Base-by-base conservation (phyloP, 768 basidiomycete species). In the Leccinum pellstonianum region DNA sequence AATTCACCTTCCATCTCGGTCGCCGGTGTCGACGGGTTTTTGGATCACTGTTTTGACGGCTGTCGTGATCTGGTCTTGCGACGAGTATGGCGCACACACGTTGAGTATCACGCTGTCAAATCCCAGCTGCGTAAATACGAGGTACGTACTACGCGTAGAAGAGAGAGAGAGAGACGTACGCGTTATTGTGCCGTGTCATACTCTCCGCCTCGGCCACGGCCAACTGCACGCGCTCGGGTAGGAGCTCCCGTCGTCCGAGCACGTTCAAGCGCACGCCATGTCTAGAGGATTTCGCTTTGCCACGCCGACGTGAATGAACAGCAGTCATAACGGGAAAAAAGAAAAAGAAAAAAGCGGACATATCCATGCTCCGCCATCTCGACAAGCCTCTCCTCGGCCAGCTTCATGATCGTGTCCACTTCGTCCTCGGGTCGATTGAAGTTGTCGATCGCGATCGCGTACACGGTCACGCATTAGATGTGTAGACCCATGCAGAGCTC, bases 1-100 rank as follows among this genome's bases (percentile, higher is more conserved):
- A 12, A 46, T 64, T 41, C 55, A 69, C 64, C 62, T 73, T 61
- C 70, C 64, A 65, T 75, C 70, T n/a, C 65, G 43, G 29, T 68
- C 65, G 5, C 72, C 73, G 7, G 66, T 55, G 55, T 75, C 67
- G n/a, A 79, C 59, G 19, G 74, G 73, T 5, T 76, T 58, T 43
- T 69, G 66, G 49, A 79, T 70, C 5, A 68, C 71, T 6, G 56
- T 60, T 57, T 73, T 56, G 12, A 98, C 83, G 0, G 96, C 91
- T 0, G 85, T 83, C 3, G 91, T 83, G 12, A 98, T 95, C 73
- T 99, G 96, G 68, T 99, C 92, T 29, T 89, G 83, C 2, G 95
- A 90, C 5, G 93, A 81, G 68, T 98, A 99, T 0, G 96, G 88
- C 81, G 95, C 93, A 75, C 91, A 93, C 5, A 98, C 77, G 69